Conservation (phyloP, 305 asterid genomes). For the Fraxinus platypoda region DNA sequence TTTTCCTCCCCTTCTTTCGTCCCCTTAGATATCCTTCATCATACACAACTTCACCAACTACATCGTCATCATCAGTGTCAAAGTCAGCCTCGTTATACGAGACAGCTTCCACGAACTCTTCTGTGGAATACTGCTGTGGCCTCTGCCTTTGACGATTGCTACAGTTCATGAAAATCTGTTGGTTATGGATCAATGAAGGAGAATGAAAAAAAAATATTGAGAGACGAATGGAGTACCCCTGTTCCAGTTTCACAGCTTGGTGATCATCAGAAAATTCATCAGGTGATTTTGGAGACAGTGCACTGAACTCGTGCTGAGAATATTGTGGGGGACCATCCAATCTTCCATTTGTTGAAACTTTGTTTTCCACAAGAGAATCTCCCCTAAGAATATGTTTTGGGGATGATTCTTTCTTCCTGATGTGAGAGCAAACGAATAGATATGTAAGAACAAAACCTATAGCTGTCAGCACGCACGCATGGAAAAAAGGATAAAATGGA, state of each 20-base stretch:
- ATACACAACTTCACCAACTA: conserved; percentile 91
- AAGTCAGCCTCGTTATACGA: conserved; percentile 69
- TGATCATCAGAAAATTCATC: conserved; percentile 56
- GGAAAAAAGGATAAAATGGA: neutral
- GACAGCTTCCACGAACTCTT: conserved; percentile 66
- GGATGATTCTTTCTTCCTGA: conserved; percentile 61
- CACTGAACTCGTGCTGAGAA: conserved; percentile 36
- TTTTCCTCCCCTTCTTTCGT: conserved; percentile 55
- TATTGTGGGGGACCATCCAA: conserved; percentile 61
- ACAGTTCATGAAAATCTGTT: conserved; percentile 21
- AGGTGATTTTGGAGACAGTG: conserved; percentile 59
- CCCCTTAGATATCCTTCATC: conserved; percentile 76
- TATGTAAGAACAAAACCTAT: neutral
- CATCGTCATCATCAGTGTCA: conserved; percentile 77
- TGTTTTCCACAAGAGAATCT: conserved; percentile 47
- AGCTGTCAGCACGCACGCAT: neutral
- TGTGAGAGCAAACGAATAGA: conserved; percentile 20
- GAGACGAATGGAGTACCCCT: conserved; percentile 48
- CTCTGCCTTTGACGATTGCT: conserved; percentile 81
- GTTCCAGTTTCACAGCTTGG: conserved; percentile 50
- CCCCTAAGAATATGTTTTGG: conserved; percentile 57
- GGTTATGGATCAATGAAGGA: neutral
- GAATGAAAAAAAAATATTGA: neutral
- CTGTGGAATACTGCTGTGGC: conserved; percentile 56
- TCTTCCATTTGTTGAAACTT: conserved; percentile 61